Evolutionary conservation across 2,329 filamentous ascomycete species (phyloP).

Genomic region (Ophiosphaerella narmari): DNA sequence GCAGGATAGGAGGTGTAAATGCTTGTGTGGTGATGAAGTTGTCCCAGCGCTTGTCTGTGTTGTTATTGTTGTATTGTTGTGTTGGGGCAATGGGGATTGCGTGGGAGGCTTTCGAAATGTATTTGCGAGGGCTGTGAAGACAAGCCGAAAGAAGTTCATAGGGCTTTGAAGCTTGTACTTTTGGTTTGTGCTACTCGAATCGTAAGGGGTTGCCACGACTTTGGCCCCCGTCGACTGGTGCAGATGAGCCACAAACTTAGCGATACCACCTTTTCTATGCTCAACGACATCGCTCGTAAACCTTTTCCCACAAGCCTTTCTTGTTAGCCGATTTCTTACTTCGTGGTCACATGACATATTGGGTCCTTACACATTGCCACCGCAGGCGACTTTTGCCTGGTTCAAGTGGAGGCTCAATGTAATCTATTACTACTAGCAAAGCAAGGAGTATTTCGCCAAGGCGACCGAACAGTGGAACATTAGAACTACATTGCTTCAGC

Average conservation of each 20-base stretch:
- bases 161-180: neutral
- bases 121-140: neutral
- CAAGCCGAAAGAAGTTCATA: neutral
- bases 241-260: conserved; percentile 3
- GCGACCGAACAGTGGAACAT: too few relatives aligned
- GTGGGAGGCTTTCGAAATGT: neutral
- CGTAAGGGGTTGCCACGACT: neutral
- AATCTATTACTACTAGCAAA: neutral
- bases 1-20: conserved; percentile 10
- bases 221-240: neutral
- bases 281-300: conserved; percentile 13
- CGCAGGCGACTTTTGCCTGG: conserved; percentile 4
- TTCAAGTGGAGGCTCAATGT: neutral
- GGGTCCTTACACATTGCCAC: conserved; percentile 20
- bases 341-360: neutral
- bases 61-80: neutral
- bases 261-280: conserved; percentile 5
- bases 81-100: neutral
- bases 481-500: too few relatives aligned
- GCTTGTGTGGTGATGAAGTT: conserved; percentile 4
- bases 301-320: conserved; percentile 12
- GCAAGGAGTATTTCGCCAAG: neutral
- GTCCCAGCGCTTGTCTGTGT: neutral
- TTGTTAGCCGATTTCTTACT: neutral
- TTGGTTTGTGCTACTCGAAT: neutral